Conservation (phyloP, 331 rosid species). For the Stylosanthes scabra region DNA sequence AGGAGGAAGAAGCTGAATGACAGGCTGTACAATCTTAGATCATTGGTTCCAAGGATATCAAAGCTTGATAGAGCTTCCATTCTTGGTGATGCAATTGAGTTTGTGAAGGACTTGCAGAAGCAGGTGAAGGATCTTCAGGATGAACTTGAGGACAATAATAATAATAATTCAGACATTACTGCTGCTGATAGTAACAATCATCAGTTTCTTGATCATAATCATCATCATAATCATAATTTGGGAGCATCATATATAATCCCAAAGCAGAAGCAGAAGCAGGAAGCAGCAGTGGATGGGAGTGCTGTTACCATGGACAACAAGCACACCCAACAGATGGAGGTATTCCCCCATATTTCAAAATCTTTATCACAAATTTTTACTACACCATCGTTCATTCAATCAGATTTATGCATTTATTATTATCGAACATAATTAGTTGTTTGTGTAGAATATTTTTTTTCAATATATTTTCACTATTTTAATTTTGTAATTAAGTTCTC, state of each 20-base stretch:
- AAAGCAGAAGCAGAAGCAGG: constrained; percentile 53
- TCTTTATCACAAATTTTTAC: no score
- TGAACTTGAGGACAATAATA: constrained; percentile 55
- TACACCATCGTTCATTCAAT: no score
- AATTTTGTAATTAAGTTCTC: no score
- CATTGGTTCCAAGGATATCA: constrained; percentile 83
- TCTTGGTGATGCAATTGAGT: constrained; percentile 91
- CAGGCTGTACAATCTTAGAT: constrained; percentile 73
- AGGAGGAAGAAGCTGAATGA: constrained; percentile 97
- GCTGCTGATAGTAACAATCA: constrained; percentile 35
- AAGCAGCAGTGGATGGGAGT: constrained; percentile 40
- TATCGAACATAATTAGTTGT: no score
- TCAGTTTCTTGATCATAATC: constrained; percentile 40
- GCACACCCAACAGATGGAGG: constrained; percentile 89
- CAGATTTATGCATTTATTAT: no score
- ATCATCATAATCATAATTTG: neutral
- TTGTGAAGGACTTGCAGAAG: constrained; percentile 72
- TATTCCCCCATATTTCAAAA: neutral
- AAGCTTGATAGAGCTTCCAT: constrained; percentile 91
- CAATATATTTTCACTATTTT: no score
- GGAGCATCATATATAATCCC: constrained; percentile 50
- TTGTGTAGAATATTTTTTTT: no score
- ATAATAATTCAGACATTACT: constrained; percentile 55
- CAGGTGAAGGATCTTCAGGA: constrained; percentile 85
- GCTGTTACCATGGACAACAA: constrained; percentile 48